phyloP scores from a whole-genome alignment of 306 rosid genomes.

The Quercus gilva region DNA sequence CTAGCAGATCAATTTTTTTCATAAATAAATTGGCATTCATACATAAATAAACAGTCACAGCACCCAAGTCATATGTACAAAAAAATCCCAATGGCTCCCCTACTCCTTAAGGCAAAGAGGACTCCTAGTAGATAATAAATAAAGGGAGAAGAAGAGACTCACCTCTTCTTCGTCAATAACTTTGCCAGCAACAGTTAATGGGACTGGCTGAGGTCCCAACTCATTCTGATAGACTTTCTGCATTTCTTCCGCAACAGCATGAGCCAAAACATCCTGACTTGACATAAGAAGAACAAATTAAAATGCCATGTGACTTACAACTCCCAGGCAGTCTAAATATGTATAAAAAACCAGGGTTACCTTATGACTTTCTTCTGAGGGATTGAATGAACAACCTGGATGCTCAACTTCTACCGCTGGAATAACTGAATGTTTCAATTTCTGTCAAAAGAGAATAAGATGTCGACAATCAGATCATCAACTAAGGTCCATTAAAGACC shows the following conservation, averaged over 20 bases:
- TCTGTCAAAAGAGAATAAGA: constrained; percentile 29
- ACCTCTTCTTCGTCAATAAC: constrained; percentile 79
- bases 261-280: constrained; percentile 72
- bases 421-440: constrained; percentile 57
- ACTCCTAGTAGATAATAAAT: constrained; percentile 1
- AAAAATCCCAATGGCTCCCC: not conserved
- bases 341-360: constrained; percentile 32
- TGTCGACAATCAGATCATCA: constrained; percentile 16
- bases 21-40: not conserved
- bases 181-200: constrained; percentile 79
- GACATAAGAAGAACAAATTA: constrained; percentile 11
- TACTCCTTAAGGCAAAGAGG: not conserved
- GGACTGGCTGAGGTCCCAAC: constrained; percentile 90
- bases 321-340: not conserved
- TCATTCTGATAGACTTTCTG: constrained; percentile 82
- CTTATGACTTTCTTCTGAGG: constrained; percentile 78
- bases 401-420: constrained; percentile 96
- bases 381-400: constrained; percentile 89
- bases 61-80: not conserved
- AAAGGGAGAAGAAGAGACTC: constrained; percentile 31
- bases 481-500: constrained; percentile 4
- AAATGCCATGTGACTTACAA: not conserved
- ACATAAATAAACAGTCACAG: not conserved
- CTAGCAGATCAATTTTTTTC: not conserved
- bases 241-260: constrained; percentile 91